Base-by-base conservation (phyloP, 2,329 filamentous ascomycete species). In the Fusarium hostae region DNA sequence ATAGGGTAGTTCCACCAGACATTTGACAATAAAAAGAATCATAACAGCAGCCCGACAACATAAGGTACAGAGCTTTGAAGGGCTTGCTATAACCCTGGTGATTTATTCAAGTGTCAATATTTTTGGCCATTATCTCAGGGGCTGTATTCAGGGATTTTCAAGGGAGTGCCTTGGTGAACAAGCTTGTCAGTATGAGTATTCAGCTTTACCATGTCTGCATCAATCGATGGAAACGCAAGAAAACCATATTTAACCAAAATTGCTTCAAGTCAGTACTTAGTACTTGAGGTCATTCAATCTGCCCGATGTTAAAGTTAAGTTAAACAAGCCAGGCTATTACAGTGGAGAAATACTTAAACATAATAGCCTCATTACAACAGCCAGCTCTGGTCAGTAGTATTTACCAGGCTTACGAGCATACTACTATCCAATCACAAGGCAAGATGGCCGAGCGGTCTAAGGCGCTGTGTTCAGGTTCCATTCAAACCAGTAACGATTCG, bases 401-500 rank as follows among this genome's bases (percentile, higher is more conserved):
- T 0, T 35, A n/a, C 0, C 2, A 1, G 6, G 12, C 20, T 40
- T 40, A 12, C n/a, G 1, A 7, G 4, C 1, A 13, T 1, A 2
- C 11, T 10, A 16, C 4, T 47, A 56, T 56, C 62, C 47, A 64
- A 64, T 64, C 47, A 64, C 9, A 56, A 56, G 62, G 62, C 47
- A 64, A 64, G 62, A 64, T 64, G 62, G 62, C 62, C 62, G 62
- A 64, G 62, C 59, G 62, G 62, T 64, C 62, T 64, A 64, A 64
- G 62, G 62, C 59, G 62, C 62, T 64, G 62, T 64, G 62, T 64
- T 64, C 62, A 64, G 62, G 62, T 64, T 63, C 60, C 0, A 64
- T 63, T 26, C 13, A 43, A 64, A 64, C 62, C 40, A 63, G 59
- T 32, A 45, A 64, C 62, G 62, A 64, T 64, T 64, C 62, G 62